Evolutionary conservation across 345 rosid species (phyloP).

Genomic region (Ceriops zippeliana): DNA sequence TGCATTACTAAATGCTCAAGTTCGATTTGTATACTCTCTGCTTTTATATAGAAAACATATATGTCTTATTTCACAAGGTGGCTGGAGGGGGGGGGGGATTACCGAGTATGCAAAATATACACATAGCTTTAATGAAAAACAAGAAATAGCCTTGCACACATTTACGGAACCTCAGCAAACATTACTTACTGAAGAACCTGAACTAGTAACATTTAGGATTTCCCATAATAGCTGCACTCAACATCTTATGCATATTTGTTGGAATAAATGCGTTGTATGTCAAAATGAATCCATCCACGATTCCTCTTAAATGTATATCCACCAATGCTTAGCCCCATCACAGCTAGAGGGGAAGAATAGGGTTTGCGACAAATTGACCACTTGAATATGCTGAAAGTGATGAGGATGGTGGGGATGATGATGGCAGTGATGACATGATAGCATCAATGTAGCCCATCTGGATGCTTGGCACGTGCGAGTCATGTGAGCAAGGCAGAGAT

Average conservation of each 20-base stretch:
- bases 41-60: too few species aligned
- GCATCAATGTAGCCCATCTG: slow-evolving; percentile 58
- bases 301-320: slow-evolving; percentile 12
- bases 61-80: background rate
- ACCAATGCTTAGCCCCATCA: slow-evolving; percentile 45
- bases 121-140: slow-evolving; percentile 6
- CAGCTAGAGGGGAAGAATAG: slow-evolving; percentile 48
- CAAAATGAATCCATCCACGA: slow-evolving; percentile 13
- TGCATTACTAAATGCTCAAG: too few species aligned
- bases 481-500: slow-evolving; percentile 24
- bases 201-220: slow-evolving; percentile 53
- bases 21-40: too few species aligned
- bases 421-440: slow-evolving; percentile 41
- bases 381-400: slow-evolving; percentile 35
- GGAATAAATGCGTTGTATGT: slow-evolving; percentile 26
- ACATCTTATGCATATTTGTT: slow-evolving; percentile 27
- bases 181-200: slow-evolving; percentile 29
- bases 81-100: background rate
- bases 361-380: slow-evolving; percentile 51
- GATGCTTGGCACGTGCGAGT: slow-evolving; percentile 24
- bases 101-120: background rate
- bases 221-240: slow-evolving; percentile 27
- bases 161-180: slow-evolving; percentile 27
- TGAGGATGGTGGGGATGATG: slow-evolving; percentile 30
- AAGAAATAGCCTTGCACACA: slow-evolving; percentile 18